These are phyloP conservation scores for Phaseolus coccineus DNA, from an alignment of 331 rosid species.

Conservation along the genomic window DNA sequence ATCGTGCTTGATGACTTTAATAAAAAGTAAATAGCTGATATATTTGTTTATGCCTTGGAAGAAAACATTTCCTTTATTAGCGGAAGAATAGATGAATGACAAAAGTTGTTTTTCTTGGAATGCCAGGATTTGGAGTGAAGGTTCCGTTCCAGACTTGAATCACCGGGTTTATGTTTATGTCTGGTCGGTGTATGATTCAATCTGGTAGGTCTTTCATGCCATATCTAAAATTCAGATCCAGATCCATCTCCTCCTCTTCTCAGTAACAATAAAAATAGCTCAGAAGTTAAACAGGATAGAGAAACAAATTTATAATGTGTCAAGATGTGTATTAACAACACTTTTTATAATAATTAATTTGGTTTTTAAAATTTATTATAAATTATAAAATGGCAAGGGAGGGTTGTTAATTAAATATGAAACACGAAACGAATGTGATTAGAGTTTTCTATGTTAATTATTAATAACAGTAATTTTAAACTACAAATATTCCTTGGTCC, in stretches of 20 bases:
- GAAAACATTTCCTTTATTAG: conserved; percentile 15
- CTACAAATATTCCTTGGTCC: too few species aligned
- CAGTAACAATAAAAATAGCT: not conserved
- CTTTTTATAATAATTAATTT: too few species aligned
- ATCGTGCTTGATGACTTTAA: conserved; percentile 44
- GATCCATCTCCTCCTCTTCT: not conserved
- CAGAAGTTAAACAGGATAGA: not conserved
- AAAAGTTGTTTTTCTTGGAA: conserved; percentile 10
- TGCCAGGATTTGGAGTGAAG: conserved; percentile 19
- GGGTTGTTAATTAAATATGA: too few species aligned
- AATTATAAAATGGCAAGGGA: too few species aligned
- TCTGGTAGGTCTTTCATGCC: conserved; percentile 1
- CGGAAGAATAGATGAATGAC: conserved; percentile 21
- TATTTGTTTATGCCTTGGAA: conserved; percentile 38
- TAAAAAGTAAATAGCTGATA: conserved; percentile 48
- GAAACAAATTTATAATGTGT: not conserved
- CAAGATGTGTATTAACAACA: too few species aligned
- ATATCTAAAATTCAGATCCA: not conserved
- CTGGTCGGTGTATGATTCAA: conserved; percentile 7
- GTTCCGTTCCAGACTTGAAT: not conserved
- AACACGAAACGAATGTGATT: too few species aligned
- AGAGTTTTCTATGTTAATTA: too few species aligned
- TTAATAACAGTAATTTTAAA: too few species aligned
- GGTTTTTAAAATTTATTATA: too few species aligned
- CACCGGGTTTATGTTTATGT: conserved; percentile 24